Conservation (phyloP, 306 rosid genomes). For the Carpinus viminea region DNA sequence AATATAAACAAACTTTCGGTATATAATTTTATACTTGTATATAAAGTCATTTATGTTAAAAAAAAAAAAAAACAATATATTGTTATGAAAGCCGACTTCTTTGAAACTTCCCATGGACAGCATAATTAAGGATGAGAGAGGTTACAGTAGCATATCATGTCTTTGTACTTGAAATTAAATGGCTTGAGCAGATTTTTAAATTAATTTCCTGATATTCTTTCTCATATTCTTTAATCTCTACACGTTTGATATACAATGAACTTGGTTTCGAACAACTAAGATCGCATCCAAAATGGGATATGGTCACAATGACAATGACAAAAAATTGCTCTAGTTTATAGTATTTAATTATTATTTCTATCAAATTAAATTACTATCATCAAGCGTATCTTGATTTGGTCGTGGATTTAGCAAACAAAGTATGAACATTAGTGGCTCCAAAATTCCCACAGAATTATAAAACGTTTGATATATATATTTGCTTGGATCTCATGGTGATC, state of each 20-base stretch:
- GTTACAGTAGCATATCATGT: not conserved
- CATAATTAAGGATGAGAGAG: constrained; percentile 12
- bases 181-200: not conserved
- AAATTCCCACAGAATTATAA: not conserved
- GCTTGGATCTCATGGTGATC: constrained; percentile 17
- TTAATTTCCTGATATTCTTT: constrained; percentile 13
- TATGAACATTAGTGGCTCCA: constrained; percentile 7
- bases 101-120: constrained; percentile 29
- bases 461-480: not conserved
- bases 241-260: constrained; percentile 24
- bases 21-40: too few species aligned
- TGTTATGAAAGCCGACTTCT: constrained; percentile 9
- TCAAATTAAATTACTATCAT: not conserved
- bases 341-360: not conserved
- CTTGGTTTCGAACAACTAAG: constrained; percentile 29
- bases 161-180: constrained; percentile 1
- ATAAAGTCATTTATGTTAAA: not conserved
- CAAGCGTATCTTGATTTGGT: constrained; percentile 2
- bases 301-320: constrained; percentile 14
- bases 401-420: constrained; percentile 14
- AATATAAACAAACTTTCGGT: too few species aligned
- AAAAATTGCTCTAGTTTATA: not conserved
- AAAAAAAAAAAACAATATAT: not conserved
- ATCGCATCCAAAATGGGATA: constrained; percentile 28
- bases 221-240: not conserved